These are phyloP conservation scores for Xylaria sp. DNA, from an alignment of 2,329 filamentous ascomycete species.

Conservation along the genomic window DNA sequence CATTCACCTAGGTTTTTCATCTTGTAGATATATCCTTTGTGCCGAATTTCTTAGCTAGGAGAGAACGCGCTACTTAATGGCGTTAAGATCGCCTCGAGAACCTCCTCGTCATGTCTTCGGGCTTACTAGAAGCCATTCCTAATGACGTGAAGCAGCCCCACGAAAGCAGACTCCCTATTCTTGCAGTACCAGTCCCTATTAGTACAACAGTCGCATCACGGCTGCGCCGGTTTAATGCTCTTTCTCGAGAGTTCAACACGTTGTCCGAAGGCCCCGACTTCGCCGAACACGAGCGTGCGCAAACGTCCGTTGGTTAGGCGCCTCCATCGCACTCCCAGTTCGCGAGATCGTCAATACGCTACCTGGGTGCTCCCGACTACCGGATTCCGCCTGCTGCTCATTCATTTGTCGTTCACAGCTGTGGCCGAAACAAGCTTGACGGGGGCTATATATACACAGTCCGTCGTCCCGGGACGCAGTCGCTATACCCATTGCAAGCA, in stretches of 20 bases:
- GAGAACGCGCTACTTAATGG: background rate
- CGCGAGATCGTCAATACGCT: conserved; percentile 12
- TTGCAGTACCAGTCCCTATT: conserved; percentile 22
- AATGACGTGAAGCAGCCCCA: background rate
- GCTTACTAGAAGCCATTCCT: conserved; percentile 12
- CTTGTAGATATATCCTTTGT: conserved; percentile 9
- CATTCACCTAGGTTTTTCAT: background rate
- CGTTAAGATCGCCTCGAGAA: background rate
- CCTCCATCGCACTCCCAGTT: conserved; percentile 26
- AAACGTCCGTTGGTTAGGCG: conserved; percentile 31
- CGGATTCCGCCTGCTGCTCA: conserved; percentile 26
- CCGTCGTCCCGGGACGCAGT: background rate
- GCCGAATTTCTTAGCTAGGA: background rate
- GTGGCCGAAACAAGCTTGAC: conserved; percentile 23
- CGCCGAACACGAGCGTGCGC: conserved; percentile 24
- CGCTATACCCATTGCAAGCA: background rate
- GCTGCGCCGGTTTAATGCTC: conserved; percentile 30
- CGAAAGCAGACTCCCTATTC: background rate
- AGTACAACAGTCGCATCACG: conserved; percentile 33
- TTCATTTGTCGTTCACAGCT: conserved; percentile 26
- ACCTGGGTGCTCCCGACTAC: conserved; percentile 23
- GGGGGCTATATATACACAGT: conserved; percentile 23
- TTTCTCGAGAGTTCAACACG: conserved; percentile 22
- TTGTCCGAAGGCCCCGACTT: conserved; percentile 18
- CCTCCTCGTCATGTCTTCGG: conserved; percentile 10